Conservation (phyloP, 768 basidiomycete species). For the Pulveroboletus sp. region DNA sequence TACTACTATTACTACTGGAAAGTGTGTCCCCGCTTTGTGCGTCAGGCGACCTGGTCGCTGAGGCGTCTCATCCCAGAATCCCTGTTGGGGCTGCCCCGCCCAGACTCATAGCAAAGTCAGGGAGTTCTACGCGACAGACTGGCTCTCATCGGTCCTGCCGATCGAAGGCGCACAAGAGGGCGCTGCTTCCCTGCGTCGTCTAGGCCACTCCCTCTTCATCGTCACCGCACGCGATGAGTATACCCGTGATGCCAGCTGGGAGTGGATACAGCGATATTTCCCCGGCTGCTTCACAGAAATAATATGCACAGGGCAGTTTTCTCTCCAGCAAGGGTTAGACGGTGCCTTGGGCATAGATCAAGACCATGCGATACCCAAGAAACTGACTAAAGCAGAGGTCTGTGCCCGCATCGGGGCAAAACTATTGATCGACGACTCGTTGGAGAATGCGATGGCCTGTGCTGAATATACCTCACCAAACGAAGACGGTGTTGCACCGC, state of each 20-base stretch:
- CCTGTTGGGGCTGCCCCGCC: constrained; percentile 55
- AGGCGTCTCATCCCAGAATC: constrained; percentile 32
- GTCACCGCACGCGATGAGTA: constrained; percentile 67
- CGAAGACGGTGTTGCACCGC: constrained; percentile 32
- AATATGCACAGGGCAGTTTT: constrained; percentile 73
- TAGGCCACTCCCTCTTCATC: constrained; percentile 68
- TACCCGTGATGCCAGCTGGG: constrained; percentile 53
- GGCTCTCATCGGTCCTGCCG: constrained; percentile 43
- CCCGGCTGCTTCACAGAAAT: constrained; percentile 58
- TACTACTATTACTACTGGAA: constrained; percentile 80
- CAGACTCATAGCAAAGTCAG: constrained; percentile 57
- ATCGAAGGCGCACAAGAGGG: constrained; percentile 62
- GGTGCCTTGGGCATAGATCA: constrained; percentile 9
- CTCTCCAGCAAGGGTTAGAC: constrained; percentile 37
- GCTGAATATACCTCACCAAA: constrained; percentile 28
- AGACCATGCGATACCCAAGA: constrained; percentile 41
- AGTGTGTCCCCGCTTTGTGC: constrained; percentile 29
- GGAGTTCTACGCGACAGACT: constrained; percentile 51
- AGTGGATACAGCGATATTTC: constrained; percentile 64
- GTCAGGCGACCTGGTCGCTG: background rate
- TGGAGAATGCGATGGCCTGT: constrained; percentile 70
- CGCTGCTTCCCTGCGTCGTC: constrained; percentile 45
- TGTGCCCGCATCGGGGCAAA: constrained; percentile 59
- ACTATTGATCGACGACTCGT: constrained; percentile 74
- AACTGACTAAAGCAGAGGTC: constrained; percentile 68